These are phyloP conservation scores for Umbelopsis ramanniana DNA, from an alignment of 192 early-diverging fungal genomes.

Conservation along the genomic window DNA sequence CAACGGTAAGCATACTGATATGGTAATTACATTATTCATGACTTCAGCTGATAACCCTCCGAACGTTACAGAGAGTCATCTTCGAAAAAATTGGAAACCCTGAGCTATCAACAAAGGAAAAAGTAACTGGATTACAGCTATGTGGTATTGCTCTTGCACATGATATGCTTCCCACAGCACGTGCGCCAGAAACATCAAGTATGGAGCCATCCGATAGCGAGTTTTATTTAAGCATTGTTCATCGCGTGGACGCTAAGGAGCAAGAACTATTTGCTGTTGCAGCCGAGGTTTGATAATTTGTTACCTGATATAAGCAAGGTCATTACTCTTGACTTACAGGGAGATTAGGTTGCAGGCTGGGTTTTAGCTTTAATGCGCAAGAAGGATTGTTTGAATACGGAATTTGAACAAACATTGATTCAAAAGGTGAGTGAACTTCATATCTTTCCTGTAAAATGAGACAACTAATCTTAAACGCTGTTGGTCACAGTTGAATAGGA, in stretches of 20 bases:
- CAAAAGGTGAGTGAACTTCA: neutral
- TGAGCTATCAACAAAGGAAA: slow-evolving; percentile 45
- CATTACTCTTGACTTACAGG: neutral
- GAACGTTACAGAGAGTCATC: slow-evolving; percentile 44
- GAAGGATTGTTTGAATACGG: slow-evolving; percentile 24
- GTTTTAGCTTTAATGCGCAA: slow-evolving; percentile 44
- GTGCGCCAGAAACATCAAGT: slow-evolving; percentile 43
- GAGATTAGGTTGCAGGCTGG: slow-evolving; percentile 37
- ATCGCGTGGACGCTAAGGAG: slow-evolving; percentile 44
- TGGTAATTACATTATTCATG: neutral
- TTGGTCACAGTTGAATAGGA: neutral
- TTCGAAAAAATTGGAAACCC: slow-evolving; percentile 47
- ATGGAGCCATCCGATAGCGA: slow-evolving; percentile 39
- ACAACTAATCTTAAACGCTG: neutral
- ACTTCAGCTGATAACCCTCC: neutral
- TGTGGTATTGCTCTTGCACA: slow-evolving; percentile 60
- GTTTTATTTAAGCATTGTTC: slow-evolving; percentile 50
- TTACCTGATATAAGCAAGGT: neutral
- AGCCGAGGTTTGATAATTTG: slow-evolving; percentile 52
- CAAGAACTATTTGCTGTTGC: slow-evolving; percentile 50
- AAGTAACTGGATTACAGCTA: slow-evolving; percentile 63
- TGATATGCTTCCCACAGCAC: slow-evolving; percentile 49
- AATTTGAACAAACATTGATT: slow-evolving; percentile 5
- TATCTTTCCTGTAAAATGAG: neutral
- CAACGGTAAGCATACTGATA: slow-evolving; percentile 55